Evolutionary conservation across 2,329 filamentous ascomycete genomes (phyloP).

Genomic region (Aspergillus sp.): DNA sequence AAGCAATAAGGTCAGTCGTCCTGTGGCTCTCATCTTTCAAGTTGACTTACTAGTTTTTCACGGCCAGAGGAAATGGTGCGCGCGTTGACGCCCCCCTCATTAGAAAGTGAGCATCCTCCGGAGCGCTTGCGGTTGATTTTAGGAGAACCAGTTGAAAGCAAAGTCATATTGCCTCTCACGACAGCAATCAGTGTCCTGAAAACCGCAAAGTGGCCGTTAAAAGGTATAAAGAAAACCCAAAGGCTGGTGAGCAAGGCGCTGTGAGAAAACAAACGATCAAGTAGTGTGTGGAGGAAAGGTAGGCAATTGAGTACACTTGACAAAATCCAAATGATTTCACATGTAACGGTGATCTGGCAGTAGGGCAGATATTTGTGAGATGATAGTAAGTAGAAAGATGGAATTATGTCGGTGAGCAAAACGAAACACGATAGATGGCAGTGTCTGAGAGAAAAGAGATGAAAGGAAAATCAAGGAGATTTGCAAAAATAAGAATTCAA

Average conservation of each 20-base stretch:
- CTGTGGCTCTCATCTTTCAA: not conserved
- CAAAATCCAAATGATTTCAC: conserved; percentile 18
- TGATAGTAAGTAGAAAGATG: conserved; percentile 14
- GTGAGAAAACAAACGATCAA: conserved; percentile 7
- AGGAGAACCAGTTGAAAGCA: conserved; percentile 18
- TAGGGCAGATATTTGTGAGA: conserved; percentile 16
- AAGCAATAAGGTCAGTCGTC: not conserved
- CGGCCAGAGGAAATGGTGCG: conserved; percentile 15
- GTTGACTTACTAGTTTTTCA: conserved; percentile 21
- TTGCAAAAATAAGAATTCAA: conserved; percentile 1
- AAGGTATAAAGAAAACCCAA: not conserved
- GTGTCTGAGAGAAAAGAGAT: conserved; percentile 13
- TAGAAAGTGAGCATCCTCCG: conserved; percentile 12
- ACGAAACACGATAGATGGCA: conserved; percentile 15
- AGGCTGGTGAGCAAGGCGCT: not conserved
- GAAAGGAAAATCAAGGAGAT: conserved; percentile 13
- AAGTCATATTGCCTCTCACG: conserved; percentile 19
- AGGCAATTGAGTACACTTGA: conserved; percentile 5
- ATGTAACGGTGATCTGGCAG: conserved; percentile 17
- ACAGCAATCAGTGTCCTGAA: conserved; percentile 1
- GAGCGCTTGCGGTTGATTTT: conserved; percentile 19
- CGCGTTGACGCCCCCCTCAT: conserved; percentile 13
- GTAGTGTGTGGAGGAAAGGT: conserved; percentile 6
- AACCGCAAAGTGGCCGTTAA: not conserved
- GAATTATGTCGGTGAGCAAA: conserved; percentile 3